Evolutionary conservation across 768 basidiomycete species (phyloP), one percentile per base, ranked within the genome.

Genomic region (Lactarius akahatsu): DNA sequence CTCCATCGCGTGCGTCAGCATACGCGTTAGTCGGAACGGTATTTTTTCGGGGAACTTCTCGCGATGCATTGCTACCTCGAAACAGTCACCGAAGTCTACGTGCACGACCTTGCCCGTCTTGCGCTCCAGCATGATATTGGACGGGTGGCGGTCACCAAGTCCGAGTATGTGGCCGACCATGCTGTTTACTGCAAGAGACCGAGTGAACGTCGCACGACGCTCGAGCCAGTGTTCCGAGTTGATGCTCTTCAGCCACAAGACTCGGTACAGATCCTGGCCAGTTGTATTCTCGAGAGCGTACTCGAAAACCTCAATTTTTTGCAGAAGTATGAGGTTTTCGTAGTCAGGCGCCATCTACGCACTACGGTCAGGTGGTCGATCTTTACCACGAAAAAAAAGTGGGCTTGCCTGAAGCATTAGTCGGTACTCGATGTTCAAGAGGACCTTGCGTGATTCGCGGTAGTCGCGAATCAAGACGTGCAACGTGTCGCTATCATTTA

Each of bases 1-100:
- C 85, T 99, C 97, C 97, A 99, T 99, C 13, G 97, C 97, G 75
- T 97, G 93, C 13, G 94, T 96, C 61, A 99, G 84, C 97, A 99
- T 99, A 71, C 97, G 83, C 11, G 97, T 99, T 69, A 99, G 82
- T 45, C 97, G 87, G 88, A 99, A 99, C 0, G 97, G 97, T 61
- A 99, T 94, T 76, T 91, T 96, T 79, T 99, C 97, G 0, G 97
- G 97, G 82, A 96, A 98, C 78, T 99, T 99, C 77, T 97, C 95
- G 73, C 95, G 90, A 72, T 92, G 91, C 91, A 96, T 96, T 23
- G 96, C 95, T 50, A 97, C 90, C 77, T 98, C 96, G 77, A 98
- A 99, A 74, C 97, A 99, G 75, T 99, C 97, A 59, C 97, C 97
- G 70, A 94, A 96, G 76, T 96, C 95, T 70, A 95, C 96, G 73